These are phyloP conservation scores for Kurtzmaniella cleridarum DNA, from an alignment of 805 yeast genomes.

Conservation along the genomic window DNA sequence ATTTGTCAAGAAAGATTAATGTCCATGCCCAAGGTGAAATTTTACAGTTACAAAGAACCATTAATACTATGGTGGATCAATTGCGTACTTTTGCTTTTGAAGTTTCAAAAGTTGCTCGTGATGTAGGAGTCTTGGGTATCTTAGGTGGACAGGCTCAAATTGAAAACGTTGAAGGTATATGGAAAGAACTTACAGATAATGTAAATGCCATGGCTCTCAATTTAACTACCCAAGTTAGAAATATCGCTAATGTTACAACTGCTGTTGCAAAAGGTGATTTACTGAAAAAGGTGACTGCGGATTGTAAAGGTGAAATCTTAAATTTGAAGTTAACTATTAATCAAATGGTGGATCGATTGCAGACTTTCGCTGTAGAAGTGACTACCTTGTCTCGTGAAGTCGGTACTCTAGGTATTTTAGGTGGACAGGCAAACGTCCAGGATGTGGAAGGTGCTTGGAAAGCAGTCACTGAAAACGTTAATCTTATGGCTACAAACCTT, in stretches of 20 bases:
- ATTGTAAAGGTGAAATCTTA: slow-evolving; percentile 62
- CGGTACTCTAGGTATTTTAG: slow-evolving; percentile 43
- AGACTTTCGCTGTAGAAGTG: slow-evolving; percentile 42
- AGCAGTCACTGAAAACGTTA: slow-evolving; percentile 44
- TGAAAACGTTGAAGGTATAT: slow-evolving; percentile 75
- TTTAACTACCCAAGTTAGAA: slow-evolving; percentile 82
- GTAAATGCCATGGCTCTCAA: slow-evolving; percentile 88
- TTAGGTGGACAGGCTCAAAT: slow-evolving; percentile 85
- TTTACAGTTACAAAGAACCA: slow-evolving; percentile 76
- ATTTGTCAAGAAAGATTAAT: slow-evolving; percentile 73
- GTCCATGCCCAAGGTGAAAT: slow-evolving; percentile 93
- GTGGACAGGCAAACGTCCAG: slow-evolving; percentile 48
- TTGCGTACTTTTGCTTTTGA: slow-evolving; percentile 78
- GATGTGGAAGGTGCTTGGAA: slow-evolving; percentile 50
- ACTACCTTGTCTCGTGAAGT: slow-evolving; percentile 44
- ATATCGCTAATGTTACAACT: slow-evolving; percentile 81
- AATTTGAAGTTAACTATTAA: slow-evolving; percentile 43
- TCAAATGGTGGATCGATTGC: slow-evolving; percentile 48
- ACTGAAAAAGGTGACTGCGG: slow-evolving; percentile 79
- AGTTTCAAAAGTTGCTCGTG: slow-evolving; percentile 81
- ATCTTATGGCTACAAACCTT: slow-evolving; percentile 44
- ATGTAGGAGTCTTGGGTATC: slow-evolving; percentile 85
- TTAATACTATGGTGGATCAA: slow-evolving; percentile 86
- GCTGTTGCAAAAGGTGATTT: slow-evolving; percentile 84
- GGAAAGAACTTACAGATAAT: slow-evolving; percentile 84